Percentiles rank a stretch among this genome's conserved stretches.
Evolutionary conservation across 306 rosid species (phyloP).

Genomic region (Glycine tomentella): DNA sequence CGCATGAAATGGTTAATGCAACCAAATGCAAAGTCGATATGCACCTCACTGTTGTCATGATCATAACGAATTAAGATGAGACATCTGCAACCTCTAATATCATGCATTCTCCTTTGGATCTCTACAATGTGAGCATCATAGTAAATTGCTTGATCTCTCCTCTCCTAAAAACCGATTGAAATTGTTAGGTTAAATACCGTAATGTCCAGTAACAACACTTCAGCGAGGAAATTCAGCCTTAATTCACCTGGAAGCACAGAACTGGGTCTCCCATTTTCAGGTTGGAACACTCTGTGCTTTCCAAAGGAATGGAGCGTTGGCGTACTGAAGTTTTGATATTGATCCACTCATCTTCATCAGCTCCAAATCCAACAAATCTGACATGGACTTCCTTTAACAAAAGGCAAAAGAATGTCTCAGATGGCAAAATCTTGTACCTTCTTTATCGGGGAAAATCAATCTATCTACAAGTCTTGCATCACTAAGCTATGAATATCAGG

Average conservation of each 20-base stretch:
- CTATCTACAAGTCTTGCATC: slow-evolving; percentile 29
- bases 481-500: slow-evolving; percentile 25
- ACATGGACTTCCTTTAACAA: slow-evolving; percentile 93
- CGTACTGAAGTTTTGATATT: slow-evolving; percentile 70
- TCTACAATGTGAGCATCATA: slow-evolving; percentile 85
- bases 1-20: not conserved
- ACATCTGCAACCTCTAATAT: slow-evolving; percentile 96
- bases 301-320: slow-evolving; percentile 86
- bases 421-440: slow-evolving; percentile 1
- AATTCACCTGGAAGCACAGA: slow-evolving; percentile 89
- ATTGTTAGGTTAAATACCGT: slow-evolving; percentile 35
- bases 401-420: slow-evolving; percentile 56
- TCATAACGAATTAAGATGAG: slow-evolving; percentile 75
- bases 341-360: slow-evolving; percentile 95
- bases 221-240: slow-evolving; percentile 13
- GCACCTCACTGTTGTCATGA: slow-evolving; percentile 81
- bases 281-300: slow-evolving; percentile 70
- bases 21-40: slow-evolving; percentile 38
- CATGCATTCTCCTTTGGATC: slow-evolving; percentile 85
- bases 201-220: not conserved
- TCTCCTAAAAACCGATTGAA: slow-evolving; percentile 64
- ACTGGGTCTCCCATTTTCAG: slow-evolving; percentile 80
- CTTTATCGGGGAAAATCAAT: slow-evolving; percentile 16
- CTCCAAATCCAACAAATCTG: slow-evolving; percentile 94
- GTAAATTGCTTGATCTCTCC: slow-evolving; percentile 84